Conservation (phyloP, 2,329 filamentous ascomycete genomes). For the Seiridium unicorne region DNA sequence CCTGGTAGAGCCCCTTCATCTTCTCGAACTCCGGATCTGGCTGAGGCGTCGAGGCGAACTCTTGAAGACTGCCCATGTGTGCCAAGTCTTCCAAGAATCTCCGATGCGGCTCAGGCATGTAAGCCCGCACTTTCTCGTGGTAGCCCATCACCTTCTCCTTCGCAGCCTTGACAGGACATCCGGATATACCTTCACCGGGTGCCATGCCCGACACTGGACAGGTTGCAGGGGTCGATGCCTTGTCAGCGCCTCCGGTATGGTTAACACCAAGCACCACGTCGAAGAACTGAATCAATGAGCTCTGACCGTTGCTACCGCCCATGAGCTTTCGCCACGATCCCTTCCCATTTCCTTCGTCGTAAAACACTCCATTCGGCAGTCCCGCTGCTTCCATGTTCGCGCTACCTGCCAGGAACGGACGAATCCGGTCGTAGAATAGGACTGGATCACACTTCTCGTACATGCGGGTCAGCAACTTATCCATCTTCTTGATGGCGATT, state of each 20-base stretch:
- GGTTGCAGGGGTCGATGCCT: slow-evolving; percentile 17
- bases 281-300: slow-evolving; percentile 89
- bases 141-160: slow-evolving; percentile 32
- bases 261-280: slow-evolving; percentile 83
- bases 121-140: slow-evolving; percentile 71
- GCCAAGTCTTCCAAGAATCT: slow-evolving; percentile 73
- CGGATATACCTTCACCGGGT: neutral
- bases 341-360: slow-evolving; percentile 69
- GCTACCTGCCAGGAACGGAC: slow-evolving; percentile 85
- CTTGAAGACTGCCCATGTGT: slow-evolving; percentile 70
- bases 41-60: slow-evolving; percentile 58
- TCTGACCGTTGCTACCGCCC: slow-evolving; percentile 94
- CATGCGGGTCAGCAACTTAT: slow-evolving; percentile 73
- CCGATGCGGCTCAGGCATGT: slow-evolving; percentile 86
- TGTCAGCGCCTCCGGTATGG: slow-evolving; percentile 52
- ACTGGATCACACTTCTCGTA: slow-evolving; percentile 84
- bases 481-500: slow-evolving; percentile 66
- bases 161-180: slow-evolving; percentile 9
- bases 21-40: slow-evolving; percentile 48
- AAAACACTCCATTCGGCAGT: slow-evolving; percentile 78
- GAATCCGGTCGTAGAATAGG: slow-evolving; percentile 85
- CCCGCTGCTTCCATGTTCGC: slow-evolving; percentile 89
- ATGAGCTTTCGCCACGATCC: slow-evolving; percentile 73
- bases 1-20: slow-evolving; percentile 57
- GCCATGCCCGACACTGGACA: slow-evolving; percentile 1